Evolutionary conservation across 768 basidiomycete genomes (phyloP).

Genomic region (Boletus bicolor): DNA sequence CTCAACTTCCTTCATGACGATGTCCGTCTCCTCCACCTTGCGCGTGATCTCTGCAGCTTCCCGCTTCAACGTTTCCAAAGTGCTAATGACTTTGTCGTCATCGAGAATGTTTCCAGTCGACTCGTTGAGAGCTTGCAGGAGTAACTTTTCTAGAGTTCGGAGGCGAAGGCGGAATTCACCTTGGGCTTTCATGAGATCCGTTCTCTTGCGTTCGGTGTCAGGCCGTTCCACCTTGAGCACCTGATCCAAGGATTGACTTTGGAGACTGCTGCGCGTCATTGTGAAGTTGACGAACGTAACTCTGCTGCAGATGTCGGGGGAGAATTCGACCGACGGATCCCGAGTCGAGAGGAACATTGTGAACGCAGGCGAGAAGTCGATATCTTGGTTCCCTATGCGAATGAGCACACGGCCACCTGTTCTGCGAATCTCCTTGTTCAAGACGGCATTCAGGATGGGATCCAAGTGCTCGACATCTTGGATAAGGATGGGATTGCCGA

Average conservation of each 20-base stretch:
- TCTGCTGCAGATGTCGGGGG: slow-evolving; percentile 97
- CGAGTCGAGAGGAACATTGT: slow-evolving; percentile 98
- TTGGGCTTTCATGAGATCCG: slow-evolving; percentile 96
- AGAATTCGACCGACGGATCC: slow-evolving; percentile 96
- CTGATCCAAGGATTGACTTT: slow-evolving; percentile 96
- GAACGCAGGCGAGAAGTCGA: slow-evolving; percentile 99
- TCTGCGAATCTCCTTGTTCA: slow-evolving; percentile 93
- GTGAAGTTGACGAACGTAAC: slow-evolving; percentile 96
- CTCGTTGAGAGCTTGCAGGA: slow-evolving; percentile 94
- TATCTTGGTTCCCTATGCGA: slow-evolving; percentile 94
- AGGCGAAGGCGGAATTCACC: slow-evolving; percentile 95
- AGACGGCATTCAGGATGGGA: slow-evolving; percentile 93
- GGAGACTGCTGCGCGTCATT: slow-evolving; percentile 97
- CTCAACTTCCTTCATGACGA: slow-evolving; percentile 95
- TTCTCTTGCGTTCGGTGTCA: slow-evolving; percentile 92
- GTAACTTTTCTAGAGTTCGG: slow-evolving; percentile 86
- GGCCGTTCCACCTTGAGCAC: slow-evolving; percentile 96
- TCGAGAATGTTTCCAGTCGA: slow-evolving; percentile 97
- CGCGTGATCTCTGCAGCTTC: slow-evolving; percentile 95
- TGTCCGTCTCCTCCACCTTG: slow-evolving; percentile 95
- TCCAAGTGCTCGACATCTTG: slow-evolving; percentile 98
- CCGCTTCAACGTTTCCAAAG: slow-evolving; percentile 90
- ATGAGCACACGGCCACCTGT: slow-evolving; percentile 98
- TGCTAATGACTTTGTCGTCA: slow-evolving; percentile 97
- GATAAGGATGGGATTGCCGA: slow-evolving; percentile 95